Conservation (phyloP, 164 flowering plant genomes). For the Houttuynia cordata region DNA sequence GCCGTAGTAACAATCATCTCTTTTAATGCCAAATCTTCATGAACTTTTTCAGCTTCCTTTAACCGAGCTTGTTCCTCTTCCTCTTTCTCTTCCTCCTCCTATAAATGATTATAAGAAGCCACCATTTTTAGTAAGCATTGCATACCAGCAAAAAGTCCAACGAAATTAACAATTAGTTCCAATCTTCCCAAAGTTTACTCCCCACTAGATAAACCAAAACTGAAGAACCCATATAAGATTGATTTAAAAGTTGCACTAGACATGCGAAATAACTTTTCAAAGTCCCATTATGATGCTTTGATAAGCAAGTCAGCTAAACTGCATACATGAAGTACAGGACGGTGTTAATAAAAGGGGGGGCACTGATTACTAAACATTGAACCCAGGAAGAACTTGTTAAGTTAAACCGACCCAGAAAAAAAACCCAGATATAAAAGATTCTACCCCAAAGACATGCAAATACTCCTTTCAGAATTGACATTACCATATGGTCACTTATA, state of each 20-base stretch:
- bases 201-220: too few species aligned
- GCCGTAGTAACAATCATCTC: slow-evolving; percentile 66
- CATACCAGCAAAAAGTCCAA: not conserved
- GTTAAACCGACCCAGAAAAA: too few species aligned
- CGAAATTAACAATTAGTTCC: not conserved
- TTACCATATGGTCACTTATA: too few species aligned
- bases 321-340: not conserved
- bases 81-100: slow-evolving; percentile 89
- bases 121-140: not conserved
- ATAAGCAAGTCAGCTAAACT: slow-evolving; percentile 9
- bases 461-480: too few species aligned
- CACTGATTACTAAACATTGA: too few species aligned
- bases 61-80: slow-evolving; percentile 60
- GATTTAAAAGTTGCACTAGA: not conserved
- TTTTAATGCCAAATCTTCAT: slow-evolving; percentile 71
- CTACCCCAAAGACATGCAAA: too few species aligned
- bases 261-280: not conserved
- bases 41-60: slow-evolving; percentile 36
- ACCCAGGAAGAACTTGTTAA: too few species aligned
- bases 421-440: too few species aligned
- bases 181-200: not conserved
- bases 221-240: not conserved
- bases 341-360: not conserved
- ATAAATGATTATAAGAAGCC: slow-evolving; percentile 5
- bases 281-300: slow-evolving; percentile 24